Percentiles rank a stretch among this genome's conserved stretches.
These are phyloP conservation scores for Leishmania arabica DNA, from an alignment of 208 protist genomes.

Conservation along the genomic window DNA sequence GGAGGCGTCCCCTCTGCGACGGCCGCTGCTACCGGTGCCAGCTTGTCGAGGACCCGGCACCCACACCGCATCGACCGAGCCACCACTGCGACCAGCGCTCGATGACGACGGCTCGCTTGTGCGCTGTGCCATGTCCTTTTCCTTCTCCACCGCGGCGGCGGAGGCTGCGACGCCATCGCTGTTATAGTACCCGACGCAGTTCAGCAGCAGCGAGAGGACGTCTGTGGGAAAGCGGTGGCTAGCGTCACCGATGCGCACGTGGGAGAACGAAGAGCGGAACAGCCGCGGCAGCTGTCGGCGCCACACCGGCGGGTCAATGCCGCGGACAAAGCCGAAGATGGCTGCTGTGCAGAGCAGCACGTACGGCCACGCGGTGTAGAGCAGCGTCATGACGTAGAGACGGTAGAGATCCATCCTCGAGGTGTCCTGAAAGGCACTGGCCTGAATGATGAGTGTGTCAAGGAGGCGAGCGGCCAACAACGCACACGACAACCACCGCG, in stretches of 20 bases:
- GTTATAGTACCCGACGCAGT: slow-evolving; percentile 71
- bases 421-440: slow-evolving; percentile 67
- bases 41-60: background rate
- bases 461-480: slow-evolving; percentile 36
- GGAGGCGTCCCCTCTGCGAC: slow-evolving; percentile 7
- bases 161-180: background rate
- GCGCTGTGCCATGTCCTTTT: background rate
- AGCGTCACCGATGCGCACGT: slow-evolving; percentile 50
- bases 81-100: background rate
- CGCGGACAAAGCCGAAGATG: slow-evolving; percentile 73
- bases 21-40: background rate
- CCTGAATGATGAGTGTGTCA: slow-evolving; percentile 73
- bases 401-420: slow-evolving; percentile 74
- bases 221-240: slow-evolving; percentile 59
- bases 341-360: slow-evolving; percentile 64
- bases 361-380: slow-evolving; percentile 83
- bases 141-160: background rate
- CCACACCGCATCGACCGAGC: background rate
- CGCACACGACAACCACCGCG: slow-evolving; percentile 4
- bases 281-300: slow-evolving; percentile 65
- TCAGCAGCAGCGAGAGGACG: slow-evolving; percentile 76
- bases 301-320: slow-evolving; percentile 69
- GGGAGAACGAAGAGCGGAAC: slow-evolving; percentile 83
- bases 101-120: background rate
- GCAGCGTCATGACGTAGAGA: slow-evolving; percentile 75